A percentile compares a stretch with the other conserved stretches of the same genome.
phyloP scores from a whole-genome alignment of 1,139 yeast species.

The Yamadazyma mexicana region DNA sequence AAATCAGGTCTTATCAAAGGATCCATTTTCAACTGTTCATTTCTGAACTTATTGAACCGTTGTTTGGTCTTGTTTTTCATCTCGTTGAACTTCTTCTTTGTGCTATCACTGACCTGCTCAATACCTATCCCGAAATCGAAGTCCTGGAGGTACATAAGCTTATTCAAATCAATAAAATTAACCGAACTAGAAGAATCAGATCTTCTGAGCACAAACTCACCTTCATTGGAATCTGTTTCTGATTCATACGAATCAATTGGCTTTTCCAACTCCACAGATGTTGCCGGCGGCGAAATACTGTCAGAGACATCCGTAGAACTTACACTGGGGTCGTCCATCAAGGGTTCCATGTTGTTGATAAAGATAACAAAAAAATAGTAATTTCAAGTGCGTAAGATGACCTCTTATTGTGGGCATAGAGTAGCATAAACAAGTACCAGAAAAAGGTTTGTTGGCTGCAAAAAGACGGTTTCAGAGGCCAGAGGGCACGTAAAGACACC shows the following conservation, averaged over 20 bases:
- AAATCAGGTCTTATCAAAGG: conserved; percentile 2
- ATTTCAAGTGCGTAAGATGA: too few species aligned
- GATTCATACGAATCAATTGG: background rate
- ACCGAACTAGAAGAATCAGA: conserved; percentile 37
- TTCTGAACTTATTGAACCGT: conserved; percentile 22
- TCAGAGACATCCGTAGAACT: background rate
- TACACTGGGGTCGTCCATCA: background rate
- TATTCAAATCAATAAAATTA: conserved; percentile 38
- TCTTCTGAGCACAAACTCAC: conserved; percentile 16
- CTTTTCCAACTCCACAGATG: background rate
- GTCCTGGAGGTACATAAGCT: conserved; percentile 39
- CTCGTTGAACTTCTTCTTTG: conserved; percentile 34
- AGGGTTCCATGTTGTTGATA: too few species aligned
- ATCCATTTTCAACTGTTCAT: conserved; percentile 11
- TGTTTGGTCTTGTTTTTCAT: conserved; percentile 40
- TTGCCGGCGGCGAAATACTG: too few species aligned
- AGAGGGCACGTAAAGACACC: too few species aligned
- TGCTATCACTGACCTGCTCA: conserved; percentile 36
- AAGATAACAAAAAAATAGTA: too few species aligned
- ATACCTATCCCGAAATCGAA: conserved; percentile 47
- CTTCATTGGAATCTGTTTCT: background rate
- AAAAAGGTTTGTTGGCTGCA: too few species aligned
- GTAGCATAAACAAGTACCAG: too few species aligned
- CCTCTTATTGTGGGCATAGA: too few species aligned
- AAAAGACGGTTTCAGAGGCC: too few species aligned